phyloP scores from a whole-genome alignment of 2,329 filamentous ascomycete genomes.

The Neopestalotiopsis sp. region DNA sequence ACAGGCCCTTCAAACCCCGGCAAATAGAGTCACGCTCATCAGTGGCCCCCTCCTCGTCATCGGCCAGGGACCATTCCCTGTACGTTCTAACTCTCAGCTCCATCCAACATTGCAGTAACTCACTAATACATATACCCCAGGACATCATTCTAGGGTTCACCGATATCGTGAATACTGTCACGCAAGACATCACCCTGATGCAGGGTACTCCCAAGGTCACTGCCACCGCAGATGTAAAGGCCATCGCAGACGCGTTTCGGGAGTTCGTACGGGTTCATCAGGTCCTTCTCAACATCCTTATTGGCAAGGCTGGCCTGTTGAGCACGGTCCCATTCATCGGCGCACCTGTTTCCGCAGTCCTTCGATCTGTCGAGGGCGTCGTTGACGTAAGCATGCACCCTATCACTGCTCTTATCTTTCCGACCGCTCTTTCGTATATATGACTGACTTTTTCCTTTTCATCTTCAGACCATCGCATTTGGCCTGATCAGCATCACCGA shows the following conservation, averaged over 20 bases:
- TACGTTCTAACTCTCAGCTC: too few species aligned
- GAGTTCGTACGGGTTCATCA: slow-evolving; percentile 37
- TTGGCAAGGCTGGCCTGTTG: slow-evolving; percentile 39
- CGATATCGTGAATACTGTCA: too few species aligned
- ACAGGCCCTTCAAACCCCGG: slow-evolving; percentile 30
- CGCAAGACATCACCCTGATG: slow-evolving; percentile 24
- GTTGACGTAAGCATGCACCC: slow-evolving; percentile 30
- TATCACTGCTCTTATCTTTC: too few species aligned
- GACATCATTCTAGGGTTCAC: slow-evolving; percentile 36
- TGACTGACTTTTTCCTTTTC: too few species aligned
- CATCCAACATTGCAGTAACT: too few species aligned
- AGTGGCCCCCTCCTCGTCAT: slow-evolving; percentile 31
- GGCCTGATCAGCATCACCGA: too few species aligned
- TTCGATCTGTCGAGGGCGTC: slow-evolving; percentile 29
- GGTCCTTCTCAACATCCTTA: slow-evolving; percentile 38
- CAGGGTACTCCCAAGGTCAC: slow-evolving; percentile 21
- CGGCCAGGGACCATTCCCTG: slow-evolving; percentile 35
- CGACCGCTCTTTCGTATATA: too few species aligned
- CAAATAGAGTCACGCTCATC: slow-evolving; percentile 31
- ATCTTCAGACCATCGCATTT: too few species aligned
- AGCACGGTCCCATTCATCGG: slow-evolving; percentile 33
- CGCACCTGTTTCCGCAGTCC: slow-evolving; percentile 29
- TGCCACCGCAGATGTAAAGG: slow-evolving; percentile 20
- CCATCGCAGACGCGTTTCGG: slow-evolving; percentile 34
- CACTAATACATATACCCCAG: too few species aligned